Base-by-base conservation (phyloP, 2,329 filamentous ascomycete genomes). In the Alternaria longipes region DNA sequence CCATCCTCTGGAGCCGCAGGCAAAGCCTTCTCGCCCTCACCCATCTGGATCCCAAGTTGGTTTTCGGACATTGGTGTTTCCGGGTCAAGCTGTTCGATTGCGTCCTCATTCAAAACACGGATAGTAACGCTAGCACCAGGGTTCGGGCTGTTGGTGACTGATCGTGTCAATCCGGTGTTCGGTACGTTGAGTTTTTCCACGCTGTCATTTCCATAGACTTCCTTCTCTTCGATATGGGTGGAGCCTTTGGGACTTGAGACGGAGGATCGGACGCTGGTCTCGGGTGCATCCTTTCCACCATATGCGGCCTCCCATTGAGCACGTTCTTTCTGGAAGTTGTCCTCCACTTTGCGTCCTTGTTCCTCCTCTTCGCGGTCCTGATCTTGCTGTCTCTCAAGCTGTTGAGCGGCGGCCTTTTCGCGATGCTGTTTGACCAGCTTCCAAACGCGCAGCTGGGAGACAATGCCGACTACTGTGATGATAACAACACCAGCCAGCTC, bases 381-480 rank as follows among this genome's bases (percentile, higher is more conserved):
- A 56, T 86, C 84, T 78, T 89, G 85, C 70, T 84, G 78, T 62
- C 89, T 79, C 64, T 84, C 81, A n/a, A 81, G 72, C 24, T 81
- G 78, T n/a, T 80, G 74, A 22, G 77, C 78, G 38, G 82, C 82
- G 62, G 79, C 82, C 65, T 81, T 82, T 40, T 79, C 78, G 34
- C 84, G 78, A 56, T 82, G 81, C 59, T 84, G 81, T 62, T 84
- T 87, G 61, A 97, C 87, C 8, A 97, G 83, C 64, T 89, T 92
- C 93, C 93, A 97, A 14, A 97, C 82, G 70, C 90, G 92, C 68
- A 95, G 83, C 76, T 98, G 94, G 0, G 92, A 96, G 44, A 97
- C 84, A 24, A 97, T 82, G 3, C 94, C 93, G 18, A 91, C 82
- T 9, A 93, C 77, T 60, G 87, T 90, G 20, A 97, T 82, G 28